Evolutionary conservation across 1,284 basidiomycete genomes (phyloP), one percentile per base, ranked within the genome.

Genomic region (Xerocomus nothofagi): DNA sequence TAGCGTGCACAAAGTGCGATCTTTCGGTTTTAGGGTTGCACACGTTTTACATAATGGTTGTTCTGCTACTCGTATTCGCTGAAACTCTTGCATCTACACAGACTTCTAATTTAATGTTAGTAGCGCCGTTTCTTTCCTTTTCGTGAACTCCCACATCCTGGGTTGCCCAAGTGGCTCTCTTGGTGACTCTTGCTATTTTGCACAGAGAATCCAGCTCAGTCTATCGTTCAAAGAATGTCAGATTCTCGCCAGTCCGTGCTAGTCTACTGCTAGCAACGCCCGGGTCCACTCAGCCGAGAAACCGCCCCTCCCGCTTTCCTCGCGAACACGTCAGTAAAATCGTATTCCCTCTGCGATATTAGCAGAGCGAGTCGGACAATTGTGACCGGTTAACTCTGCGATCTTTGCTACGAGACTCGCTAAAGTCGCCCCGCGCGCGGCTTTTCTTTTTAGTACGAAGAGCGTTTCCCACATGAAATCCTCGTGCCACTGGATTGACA

Each of bases 401-500:
- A 52, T 50, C 31, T 36, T 37, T 2, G 42, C 44, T 7, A 34
- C 47, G 3, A 17, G 12, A 9, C 12, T 0, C 20, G 24, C 20
- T 10, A 65, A 36, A 3, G 62, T 65, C 9, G 34, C 46, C 3
- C 29, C 21, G 20, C 50, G 20, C 50, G 61, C 3, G 60, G 61
- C 17, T 36, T 53, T 8, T 62, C 61, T 26, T 32, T n/a, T 27
- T 14, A 63, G 29, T 6, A 8, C 37, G 7, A 14, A 0, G 3
- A 56, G 53, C 0, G 15, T 38, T 23, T 42, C 32, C 6, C 53
- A 37, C 58, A 63, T 51, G 29, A 60, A 61, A 5, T 47, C 21
- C 1, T 40, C 51, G 63, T 59, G 64, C 61, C 63, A 63, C 12
- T 44, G 39, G 15, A 41, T 47, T 0, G 56, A 26, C 2, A 10